Conservation (phyloP, 345 rosid genomes). For the Xanthoceras sorbifolium region DNA sequence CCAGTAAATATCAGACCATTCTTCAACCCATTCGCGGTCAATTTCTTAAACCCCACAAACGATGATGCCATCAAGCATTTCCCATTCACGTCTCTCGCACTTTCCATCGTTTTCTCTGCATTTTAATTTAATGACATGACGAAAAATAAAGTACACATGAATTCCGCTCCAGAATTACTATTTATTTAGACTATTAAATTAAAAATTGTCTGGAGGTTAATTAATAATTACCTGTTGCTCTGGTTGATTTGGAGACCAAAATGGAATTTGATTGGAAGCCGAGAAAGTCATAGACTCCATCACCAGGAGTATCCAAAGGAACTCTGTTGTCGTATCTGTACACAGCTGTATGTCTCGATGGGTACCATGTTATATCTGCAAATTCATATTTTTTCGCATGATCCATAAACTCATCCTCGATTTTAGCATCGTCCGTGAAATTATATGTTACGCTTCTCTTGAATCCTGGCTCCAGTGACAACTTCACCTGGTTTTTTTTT, state of each 20-base stretch:
- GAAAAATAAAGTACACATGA: too few species aligned
- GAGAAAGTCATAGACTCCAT: constrained; percentile 68
- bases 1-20: constrained; percentile 65
- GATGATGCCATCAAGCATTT: constrained; percentile 59
- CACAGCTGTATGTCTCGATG: constrained; percentile 67
- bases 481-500: constrained; percentile 53
- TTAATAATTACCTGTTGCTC: constrained; percentile 55
- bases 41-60: constrained; percentile 56
- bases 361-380: constrained; percentile 89
- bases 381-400: constrained; percentile 73
- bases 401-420: constrained; percentile 56
- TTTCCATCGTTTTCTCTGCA: constrained; percentile 71
- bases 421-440: constrained; percentile 58
- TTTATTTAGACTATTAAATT: not conserved
- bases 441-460: constrained; percentile 73
- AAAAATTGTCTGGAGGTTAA: not conserved
- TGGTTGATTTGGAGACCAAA: constrained; percentile 51
- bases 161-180: too few species aligned
- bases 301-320: constrained; percentile 48
- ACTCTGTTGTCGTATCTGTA: constrained; percentile 72
- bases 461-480: constrained; percentile 63
- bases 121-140: not conserved
- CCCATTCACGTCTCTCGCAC: constrained; percentile 43
- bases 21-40: constrained; percentile 69
- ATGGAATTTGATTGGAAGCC: constrained; percentile 73